phyloP scores from a whole-genome alignment of 2,329 filamentous ascomycete genomes.

The Trichothecium sympodiale region DNA sequence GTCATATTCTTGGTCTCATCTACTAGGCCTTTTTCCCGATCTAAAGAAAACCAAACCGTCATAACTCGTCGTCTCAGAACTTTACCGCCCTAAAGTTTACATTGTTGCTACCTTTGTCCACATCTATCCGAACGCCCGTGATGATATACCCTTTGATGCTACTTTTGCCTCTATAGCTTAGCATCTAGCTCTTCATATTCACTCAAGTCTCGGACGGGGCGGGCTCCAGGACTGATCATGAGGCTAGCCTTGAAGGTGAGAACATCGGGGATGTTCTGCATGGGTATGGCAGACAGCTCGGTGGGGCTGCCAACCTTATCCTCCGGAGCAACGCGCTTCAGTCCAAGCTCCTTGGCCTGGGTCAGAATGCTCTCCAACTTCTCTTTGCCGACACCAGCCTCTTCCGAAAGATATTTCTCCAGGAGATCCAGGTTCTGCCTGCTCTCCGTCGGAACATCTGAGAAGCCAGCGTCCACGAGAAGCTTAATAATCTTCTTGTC shows the following conservation, averaged over 20 bases:
- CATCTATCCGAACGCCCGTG: too few relatives aligned
- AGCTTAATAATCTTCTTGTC: conserved; percentile 32
- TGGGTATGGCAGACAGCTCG: conserved; percentile 16
- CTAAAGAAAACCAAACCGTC: too few relatives aligned
- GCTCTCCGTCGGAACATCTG: conserved; percentile 28
- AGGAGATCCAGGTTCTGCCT: conserved; percentile 38
- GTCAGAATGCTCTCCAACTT: conserved; percentile 38
- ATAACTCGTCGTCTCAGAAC: too few relatives aligned
- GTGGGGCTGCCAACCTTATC: conserved; percentile 26
- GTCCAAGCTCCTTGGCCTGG: conserved; percentile 30
- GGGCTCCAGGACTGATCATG: conserved; percentile 59
- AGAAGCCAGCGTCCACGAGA: conserved; percentile 22
- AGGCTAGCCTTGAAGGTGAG: conserved; percentile 70
- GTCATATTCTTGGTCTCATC: too few relatives aligned
- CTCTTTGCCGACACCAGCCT: conserved; percentile 35
- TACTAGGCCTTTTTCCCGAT: too few relatives aligned
- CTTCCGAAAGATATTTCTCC: conserved; percentile 35
- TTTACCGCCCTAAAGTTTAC: too few relatives aligned
- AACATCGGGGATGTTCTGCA: conserved; percentile 56
- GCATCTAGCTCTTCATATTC: conserved; percentile 79
- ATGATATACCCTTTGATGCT: too few relatives aligned
- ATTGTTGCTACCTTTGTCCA: too few relatives aligned
- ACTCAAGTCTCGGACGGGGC: conserved; percentile 61
- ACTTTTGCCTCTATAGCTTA: conserved; percentile 48
- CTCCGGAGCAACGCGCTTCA: conserved; percentile 21